Evolutionary conservation across 257 asterid genomes (phyloP).

Genomic region (Gentiana straminea): DNA sequence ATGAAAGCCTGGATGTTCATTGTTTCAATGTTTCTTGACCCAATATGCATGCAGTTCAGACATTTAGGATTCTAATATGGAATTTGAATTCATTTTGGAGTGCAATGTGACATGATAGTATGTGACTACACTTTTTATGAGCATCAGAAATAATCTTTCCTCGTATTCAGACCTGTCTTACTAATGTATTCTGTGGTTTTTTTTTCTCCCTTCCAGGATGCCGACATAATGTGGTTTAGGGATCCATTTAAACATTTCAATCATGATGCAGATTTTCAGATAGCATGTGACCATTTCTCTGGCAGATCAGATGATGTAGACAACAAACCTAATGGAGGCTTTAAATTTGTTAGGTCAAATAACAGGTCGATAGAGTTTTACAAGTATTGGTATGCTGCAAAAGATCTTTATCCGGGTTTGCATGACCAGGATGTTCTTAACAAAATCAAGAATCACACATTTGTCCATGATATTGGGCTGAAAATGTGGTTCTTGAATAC

Average conservation of each 20-base stretch:
- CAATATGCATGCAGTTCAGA: too few species aligned
- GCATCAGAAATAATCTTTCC: not conserved
- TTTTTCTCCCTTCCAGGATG: conserved; percentile 30
- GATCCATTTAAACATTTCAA: conserved; percentile 50
- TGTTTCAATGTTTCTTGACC: too few species aligned
- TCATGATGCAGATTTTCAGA: conserved; percentile 49
- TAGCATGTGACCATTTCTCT: conserved; percentile 60
- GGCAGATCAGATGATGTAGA: conserved; percentile 37
- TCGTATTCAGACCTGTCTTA: conserved; percentile 8
- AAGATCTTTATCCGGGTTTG: conserved; percentile 36
- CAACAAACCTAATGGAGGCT: conserved; percentile 61
- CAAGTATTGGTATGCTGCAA: conserved; percentile 58
- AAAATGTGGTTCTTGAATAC: conserved; percentile 55
- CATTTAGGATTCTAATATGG: too few species aligned
- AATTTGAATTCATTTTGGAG: too few species aligned
- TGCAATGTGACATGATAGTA: not conserved
- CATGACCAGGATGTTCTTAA: conserved; percentile 75
- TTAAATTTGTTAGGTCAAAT: conserved; percentile 50
- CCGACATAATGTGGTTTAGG: conserved; percentile 72
- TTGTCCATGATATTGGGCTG: conserved; percentile 34
- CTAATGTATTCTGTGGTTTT: not conserved
- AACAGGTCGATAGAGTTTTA: conserved; percentile 56
- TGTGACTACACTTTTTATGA: not conserved
- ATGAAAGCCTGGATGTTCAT: too few species aligned
- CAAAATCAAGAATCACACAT: conserved; percentile 38